Conservation (phyloP, 2,329 filamentous ascomycete species). For the Hymenoscyphus occultus region DNA sequence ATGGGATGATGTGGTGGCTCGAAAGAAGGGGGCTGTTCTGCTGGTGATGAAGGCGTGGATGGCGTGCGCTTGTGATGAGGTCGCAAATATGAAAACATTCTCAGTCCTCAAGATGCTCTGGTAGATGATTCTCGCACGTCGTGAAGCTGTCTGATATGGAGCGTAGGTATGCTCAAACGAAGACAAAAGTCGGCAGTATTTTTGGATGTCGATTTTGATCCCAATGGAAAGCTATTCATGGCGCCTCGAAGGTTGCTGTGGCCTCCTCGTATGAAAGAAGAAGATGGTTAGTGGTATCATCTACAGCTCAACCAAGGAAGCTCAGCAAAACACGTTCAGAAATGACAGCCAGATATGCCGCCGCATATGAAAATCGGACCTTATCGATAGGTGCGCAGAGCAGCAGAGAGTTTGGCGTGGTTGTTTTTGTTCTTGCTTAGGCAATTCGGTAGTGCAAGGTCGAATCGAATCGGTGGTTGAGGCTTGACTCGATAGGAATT, state of each 20-base stretch:
- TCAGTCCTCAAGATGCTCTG: background rate
- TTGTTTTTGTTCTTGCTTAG: background rate
- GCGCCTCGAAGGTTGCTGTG: conserved; percentile 1
- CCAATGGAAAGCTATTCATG: background rate
- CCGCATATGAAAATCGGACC: background rate
- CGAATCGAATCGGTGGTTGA: background rate
- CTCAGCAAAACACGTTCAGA: background rate
- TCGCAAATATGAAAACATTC: conserved; percentile 38
- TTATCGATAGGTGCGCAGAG: background rate
- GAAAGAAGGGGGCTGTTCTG: conserved; percentile 31
- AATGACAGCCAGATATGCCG: background rate
- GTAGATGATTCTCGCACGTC: background rate
- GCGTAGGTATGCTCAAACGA: background rate
- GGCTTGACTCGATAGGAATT: background rate
- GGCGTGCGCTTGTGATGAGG: conserved; percentile 35
- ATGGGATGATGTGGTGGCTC: conserved; percentile 26
- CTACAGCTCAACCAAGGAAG: background rate
- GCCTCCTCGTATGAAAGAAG: background rate
- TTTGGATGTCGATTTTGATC: background rate
- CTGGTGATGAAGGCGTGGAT: conserved; percentile 36
- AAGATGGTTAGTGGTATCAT: background rate
- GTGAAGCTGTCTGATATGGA: background rate
- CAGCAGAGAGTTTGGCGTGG: background rate
- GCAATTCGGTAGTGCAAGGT: background rate
- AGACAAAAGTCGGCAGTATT: background rate